Evolutionary conservation across 371 early-diverging fungal species (phyloP).

Genomic region (Mortierella polycephala): DNA sequence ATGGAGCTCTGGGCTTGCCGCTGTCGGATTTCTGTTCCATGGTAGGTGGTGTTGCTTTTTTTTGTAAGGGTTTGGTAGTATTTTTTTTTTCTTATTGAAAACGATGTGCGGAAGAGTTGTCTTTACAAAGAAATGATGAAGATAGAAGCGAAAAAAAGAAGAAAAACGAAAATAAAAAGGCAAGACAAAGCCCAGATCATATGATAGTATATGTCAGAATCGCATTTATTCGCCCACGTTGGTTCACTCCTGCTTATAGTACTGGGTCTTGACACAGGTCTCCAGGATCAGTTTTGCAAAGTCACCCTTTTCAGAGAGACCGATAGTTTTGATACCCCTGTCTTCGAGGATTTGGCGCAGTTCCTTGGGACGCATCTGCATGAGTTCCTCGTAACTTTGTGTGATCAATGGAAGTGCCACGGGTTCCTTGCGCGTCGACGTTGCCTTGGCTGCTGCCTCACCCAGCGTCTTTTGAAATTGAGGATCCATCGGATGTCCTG

Average conservation of each 20-base stretch:
- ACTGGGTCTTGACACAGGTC: conserved; percentile 41
- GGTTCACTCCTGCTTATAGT: conserved; percentile 36
- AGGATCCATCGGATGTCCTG: conserved; percentile 54
- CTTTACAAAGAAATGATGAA: too few species aligned
- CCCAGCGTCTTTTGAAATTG: conserved; percentile 27
- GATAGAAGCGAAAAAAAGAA: background rate
- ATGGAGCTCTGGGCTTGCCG: too few species aligned
- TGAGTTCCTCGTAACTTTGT: conserved; percentile 40
- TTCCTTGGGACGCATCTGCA: conserved; percentile 52
- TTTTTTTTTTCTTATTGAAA: too few species aligned
- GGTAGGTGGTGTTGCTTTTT: too few species aligned
- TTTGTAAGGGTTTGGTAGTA: too few species aligned
- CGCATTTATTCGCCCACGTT: background rate
- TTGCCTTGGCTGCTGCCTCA: conserved; percentile 29
- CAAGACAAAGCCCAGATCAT: too few species aligned
- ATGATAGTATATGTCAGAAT: too few species aligned
- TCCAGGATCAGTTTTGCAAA: conserved; percentile 49
- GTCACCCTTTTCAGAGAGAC: conserved; percentile 41
- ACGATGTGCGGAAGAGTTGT: too few species aligned
- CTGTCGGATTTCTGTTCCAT: too few species aligned
- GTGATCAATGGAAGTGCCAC: conserved; percentile 46
- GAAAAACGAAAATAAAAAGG: too few species aligned
- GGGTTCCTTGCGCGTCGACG: conserved; percentile 38
- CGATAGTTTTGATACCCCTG: conserved; percentile 33
- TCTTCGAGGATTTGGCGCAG: conserved; percentile 48